Percentiles rank a stretch among this genome's conserved stretches.
Conservation (phyloP, 331 rosid genomes). For the Acacia pycnantha region DNA sequence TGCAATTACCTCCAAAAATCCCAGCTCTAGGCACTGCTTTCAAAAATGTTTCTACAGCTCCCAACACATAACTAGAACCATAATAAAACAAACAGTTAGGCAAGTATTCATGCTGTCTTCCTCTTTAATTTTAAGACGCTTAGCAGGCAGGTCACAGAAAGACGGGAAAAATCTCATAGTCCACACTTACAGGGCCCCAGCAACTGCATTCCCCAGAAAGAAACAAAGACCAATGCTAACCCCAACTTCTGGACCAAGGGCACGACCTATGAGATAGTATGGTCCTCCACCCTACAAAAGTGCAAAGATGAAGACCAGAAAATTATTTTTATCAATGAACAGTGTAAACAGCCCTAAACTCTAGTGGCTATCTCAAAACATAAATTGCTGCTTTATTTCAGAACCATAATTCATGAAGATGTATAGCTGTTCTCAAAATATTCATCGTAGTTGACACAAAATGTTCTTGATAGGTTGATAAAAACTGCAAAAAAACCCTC, state of each 20-base stretch:
- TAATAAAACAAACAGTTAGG: conserved; percentile 32
- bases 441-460: neutral
- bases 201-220: conserved; percentile 99
- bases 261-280: conserved; percentile 98
- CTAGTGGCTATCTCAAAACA: neutral
- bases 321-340: conserved; percentile 22
- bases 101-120: conserved; percentile 18
- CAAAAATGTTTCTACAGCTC: conserved; percentile 99
- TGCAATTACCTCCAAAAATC: conserved; percentile 74
- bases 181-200: conserved; percentile 92
- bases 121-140: conserved; percentile 17
- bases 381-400: conserved; percentile 14
- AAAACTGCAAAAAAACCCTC: neutral
- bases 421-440: neutral
- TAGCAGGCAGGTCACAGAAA: neutral
- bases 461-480: neutral
- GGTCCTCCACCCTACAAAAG: conserved; percentile 97
- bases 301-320: conserved; percentile 3
- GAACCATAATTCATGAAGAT: neutral
- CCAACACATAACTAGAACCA: conserved; percentile 86
- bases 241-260: conserved; percentile 99
- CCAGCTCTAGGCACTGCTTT: conserved; percentile 96
- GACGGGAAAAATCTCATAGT: conserved; percentile 8
- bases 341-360: neutral
- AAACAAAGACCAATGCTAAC: conserved; percentile 99